Base-by-base conservation (phyloP, 768 basidiomycete species). In the Xerocomellus intermedius region DNA sequence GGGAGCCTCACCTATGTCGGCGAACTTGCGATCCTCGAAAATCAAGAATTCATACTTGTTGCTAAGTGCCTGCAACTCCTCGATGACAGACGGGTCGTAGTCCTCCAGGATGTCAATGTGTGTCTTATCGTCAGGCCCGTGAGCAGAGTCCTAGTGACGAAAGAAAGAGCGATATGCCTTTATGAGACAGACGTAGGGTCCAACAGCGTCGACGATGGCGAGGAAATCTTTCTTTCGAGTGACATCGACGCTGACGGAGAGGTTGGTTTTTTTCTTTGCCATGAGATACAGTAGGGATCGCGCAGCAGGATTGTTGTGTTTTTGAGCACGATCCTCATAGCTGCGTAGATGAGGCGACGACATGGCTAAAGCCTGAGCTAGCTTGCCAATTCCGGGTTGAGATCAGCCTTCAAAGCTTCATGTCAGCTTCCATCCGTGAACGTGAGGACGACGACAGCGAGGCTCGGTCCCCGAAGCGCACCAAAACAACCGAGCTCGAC, bases 1-100 rank as follows among this genome's bases (percentile, higher is more conserved):
- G 8, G 17, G 48, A 14, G 33, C 62, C 81, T 64, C 58, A 94
- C 96, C 96, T 49, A 99, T 98, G 72, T 99, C 97, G 5, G 97
- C 96, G 65, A 99, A 99, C 73, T 99, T 99, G 60, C 97, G 80
- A 76, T 99, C 97, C 75, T 98, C 97, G 63, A 98, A 99, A 63
- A 98, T 94, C 49, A 96, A 71, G 75, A 98, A 99, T 65, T 97
- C 92, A 59, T 97, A 85, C 68, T 89, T 87, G 43, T 73, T 65
- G 65, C 87, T 86, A 8, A 98, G 82, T 35, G 78, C 77, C 56
- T 84, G 79, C 39, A 99, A 78, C 42, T 79, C 77, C 39, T 83
- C 76, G 52, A 95, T 82, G 43, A 98, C 73, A 8, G 79, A 80
- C 10, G 75, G 71, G 42, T 94, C 84, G 70, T 94, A 98, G 74